Percentiles rank a stretch among this genome's conserved stretches.
Evolutionary conservation across 805 yeast species (phyloP).

Genomic region (Kodamaea laetipori): DNA sequence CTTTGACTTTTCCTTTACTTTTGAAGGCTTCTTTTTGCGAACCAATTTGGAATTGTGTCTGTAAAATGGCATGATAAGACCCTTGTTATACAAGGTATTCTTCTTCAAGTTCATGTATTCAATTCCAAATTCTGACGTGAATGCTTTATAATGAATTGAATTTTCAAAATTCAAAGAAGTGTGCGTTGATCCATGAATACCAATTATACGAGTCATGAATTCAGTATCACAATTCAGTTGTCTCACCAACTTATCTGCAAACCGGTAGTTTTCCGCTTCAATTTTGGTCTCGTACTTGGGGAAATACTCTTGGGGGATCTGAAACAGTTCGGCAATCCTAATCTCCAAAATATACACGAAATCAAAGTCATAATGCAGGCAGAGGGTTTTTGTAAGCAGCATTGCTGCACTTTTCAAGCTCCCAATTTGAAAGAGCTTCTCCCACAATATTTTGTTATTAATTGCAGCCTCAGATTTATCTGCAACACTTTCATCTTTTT

Average conservation of each 20-base stretch:
- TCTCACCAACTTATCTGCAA: slow-evolving; percentile 38
- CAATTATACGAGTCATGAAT: slow-evolving; percentile 48
- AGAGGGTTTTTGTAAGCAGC: slow-evolving; percentile 39
- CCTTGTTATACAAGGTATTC: slow-evolving; percentile 43
- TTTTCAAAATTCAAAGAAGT: slow-evolving; percentile 33
- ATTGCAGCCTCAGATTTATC: slow-evolving; percentile 10
- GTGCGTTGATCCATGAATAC: slow-evolving; percentile 35
- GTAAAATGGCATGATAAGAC: slow-evolving; percentile 56
- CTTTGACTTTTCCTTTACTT: slow-evolving; percentile 1
- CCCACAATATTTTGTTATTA: slow-evolving; percentile 37
- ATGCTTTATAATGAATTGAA: slow-evolving; percentile 45
- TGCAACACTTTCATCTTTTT: slow-evolving; percentile 5
- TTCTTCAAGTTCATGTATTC: slow-evolving; percentile 36
- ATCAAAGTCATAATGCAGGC: slow-evolving; percentile 36
- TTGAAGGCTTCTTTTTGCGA: slow-evolving; percentile 24
- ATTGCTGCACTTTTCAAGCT: slow-evolving; percentile 48
- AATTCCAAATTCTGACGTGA: slow-evolving; percentile 56
- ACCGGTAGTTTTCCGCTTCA: slow-evolving; percentile 46
- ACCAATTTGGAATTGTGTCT: slow-evolving; percentile 47
- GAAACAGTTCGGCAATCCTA: slow-evolving; percentile 48
- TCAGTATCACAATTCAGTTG: slow-evolving; percentile 25
- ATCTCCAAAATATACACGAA: slow-evolving; percentile 55
- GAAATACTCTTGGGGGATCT: slow-evolving; percentile 43
- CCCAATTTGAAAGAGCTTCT: slow-evolving; percentile 35
- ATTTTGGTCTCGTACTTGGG: slow-evolving; percentile 46